These are phyloP conservation scores for Aureobasidium sp. DNA, from an alignment of 2,329 filamentous ascomycete species.

Conservation along the genomic window DNA sequence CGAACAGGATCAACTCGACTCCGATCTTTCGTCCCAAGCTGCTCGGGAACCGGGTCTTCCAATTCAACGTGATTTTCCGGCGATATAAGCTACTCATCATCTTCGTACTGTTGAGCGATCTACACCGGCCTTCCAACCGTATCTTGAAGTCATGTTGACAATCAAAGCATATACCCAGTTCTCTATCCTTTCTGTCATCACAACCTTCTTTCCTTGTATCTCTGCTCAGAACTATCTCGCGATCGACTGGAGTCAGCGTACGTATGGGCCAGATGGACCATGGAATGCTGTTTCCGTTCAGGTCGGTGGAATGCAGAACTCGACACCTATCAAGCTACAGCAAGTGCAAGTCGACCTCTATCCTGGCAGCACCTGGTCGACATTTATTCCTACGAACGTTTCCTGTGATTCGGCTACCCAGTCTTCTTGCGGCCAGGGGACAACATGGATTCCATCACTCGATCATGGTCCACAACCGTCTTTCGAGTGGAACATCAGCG, in stretches of 20 bases:
- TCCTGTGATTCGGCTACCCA: neutral
- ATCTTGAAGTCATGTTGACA: neutral
- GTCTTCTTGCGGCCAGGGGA: neutral
- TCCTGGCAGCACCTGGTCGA: neutral
- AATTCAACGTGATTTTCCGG: neutral
- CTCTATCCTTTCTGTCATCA: neutral
- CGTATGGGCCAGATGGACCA: neutral
- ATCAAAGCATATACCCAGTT: neutral
- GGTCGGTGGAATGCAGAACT: neutral
- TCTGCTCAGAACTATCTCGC: neutral
- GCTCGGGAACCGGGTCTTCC: neutral
- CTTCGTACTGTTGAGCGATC: neutral
- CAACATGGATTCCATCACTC: neutral
- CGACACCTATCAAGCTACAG: neutral
- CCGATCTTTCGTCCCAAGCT: neutral
- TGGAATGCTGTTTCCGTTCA: neutral
- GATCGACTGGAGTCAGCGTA: neutral
- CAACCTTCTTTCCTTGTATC: neutral
- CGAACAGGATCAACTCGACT: neutral
- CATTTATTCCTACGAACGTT: neutral
- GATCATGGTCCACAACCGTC: neutral
- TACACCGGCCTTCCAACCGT: neutral
- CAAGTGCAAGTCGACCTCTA: neutral
- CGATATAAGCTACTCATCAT: neutral
- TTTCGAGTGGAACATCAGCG: neutral